Evolutionary conservation across 2,329 filamentous ascomycete genomes (phyloP).

Genomic region (Fusarium humuli): DNA sequence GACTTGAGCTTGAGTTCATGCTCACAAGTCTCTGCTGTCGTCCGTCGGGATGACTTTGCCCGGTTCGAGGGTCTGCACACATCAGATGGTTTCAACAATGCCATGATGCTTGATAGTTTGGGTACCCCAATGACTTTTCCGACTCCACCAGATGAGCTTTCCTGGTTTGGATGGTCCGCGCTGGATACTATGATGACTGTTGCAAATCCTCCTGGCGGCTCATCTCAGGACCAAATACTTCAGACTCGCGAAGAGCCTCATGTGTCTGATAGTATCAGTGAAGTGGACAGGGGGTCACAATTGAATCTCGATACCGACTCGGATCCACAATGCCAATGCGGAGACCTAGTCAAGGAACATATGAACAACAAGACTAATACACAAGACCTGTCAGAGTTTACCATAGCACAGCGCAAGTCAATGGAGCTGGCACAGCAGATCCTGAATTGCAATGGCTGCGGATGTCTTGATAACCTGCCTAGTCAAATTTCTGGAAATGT

Average conservation of each 20-base stretch:
- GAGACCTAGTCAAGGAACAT: neutral
- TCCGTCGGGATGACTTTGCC: neutral
- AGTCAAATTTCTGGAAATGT: neutral
- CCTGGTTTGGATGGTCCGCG: neutral
- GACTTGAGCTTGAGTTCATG: no score
- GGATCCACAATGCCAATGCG: neutral
- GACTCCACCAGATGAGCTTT: neutral
- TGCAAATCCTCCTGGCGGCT: neutral
- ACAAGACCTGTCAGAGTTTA: neutral
- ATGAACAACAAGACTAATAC: neutral
- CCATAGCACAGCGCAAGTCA: neutral
- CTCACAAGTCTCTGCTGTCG: neutral
- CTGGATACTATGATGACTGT: neutral
- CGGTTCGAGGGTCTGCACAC: neutral
- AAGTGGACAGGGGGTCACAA: neutral
- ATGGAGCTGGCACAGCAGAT: neutral
- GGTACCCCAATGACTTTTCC: neutral
- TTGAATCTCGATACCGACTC: neutral
- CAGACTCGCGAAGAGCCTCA: neutral
- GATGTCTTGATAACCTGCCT: neutral
- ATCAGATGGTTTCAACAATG: neutral
- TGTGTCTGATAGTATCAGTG: neutral
- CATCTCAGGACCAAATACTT: neutral
- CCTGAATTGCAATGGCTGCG: neutral
- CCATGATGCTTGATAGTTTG: neutral